phyloP scores from a whole-genome alignment of 768 basidiomycete genomes.

The Auricularia auricula-judae region DNA sequence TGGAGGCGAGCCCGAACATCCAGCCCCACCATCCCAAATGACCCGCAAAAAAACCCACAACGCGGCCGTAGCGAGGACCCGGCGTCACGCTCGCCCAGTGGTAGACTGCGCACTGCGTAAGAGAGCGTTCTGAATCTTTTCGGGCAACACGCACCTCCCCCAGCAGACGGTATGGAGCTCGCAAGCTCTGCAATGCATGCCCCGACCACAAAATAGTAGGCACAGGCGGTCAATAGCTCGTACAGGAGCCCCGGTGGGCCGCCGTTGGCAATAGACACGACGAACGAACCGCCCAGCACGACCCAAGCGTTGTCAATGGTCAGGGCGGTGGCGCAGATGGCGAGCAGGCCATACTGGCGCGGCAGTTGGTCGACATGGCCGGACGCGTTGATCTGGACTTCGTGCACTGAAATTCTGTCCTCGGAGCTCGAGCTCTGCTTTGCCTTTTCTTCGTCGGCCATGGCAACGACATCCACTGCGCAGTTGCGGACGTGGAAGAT shows the following conservation, averaged over 20 bases:
- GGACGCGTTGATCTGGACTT: background rate
- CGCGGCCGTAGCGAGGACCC: background rate
- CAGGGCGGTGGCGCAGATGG: background rate
- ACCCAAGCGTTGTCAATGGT: slow-evolving; percentile 1
- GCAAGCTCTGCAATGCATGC: background rate
- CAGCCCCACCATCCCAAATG: slow-evolving; percentile 1
- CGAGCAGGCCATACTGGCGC: background rate
- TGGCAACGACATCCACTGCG: background rate
- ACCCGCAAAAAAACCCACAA: background rate
- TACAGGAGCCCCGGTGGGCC: background rate
- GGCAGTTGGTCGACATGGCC: background rate
- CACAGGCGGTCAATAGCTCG: background rate
- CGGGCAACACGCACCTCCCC: background rate
- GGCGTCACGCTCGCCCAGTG: background rate
- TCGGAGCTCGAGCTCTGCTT: background rate
- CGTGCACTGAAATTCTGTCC: background rate
- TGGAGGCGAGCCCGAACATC: background rate
- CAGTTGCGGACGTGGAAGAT: no score
- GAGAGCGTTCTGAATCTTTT: background rate
- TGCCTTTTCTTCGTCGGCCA: background rate
- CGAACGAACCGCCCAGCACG: background rate
- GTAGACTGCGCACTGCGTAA: background rate
- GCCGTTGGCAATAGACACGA: background rate
- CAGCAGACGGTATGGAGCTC: background rate
- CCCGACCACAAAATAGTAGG: background rate